phyloP scores from a whole-genome alignment of 305 asterid species.

The Fraxinus floribunda region DNA sequence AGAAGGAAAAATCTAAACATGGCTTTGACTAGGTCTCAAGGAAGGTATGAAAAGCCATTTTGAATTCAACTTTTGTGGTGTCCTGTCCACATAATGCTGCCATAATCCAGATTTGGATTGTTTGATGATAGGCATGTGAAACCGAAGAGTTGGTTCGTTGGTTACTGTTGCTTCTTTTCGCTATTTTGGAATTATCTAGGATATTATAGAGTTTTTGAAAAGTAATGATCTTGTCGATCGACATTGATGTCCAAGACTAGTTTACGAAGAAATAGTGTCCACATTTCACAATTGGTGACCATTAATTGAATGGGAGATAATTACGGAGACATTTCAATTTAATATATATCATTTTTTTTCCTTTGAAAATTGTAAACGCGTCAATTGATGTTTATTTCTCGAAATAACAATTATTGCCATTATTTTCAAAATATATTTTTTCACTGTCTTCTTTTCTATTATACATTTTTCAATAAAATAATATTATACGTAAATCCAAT shows the following conservation, averaged over 20 bases:
- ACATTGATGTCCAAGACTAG: background rate
- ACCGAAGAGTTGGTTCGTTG: background rate
- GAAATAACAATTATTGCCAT: no score
- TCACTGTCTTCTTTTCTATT: no score
- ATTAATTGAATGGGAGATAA: background rate
- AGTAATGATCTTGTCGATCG: background rate
- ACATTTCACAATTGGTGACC: background rate
- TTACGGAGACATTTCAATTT: background rate
- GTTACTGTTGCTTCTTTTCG: background rate
- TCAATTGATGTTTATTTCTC: background rate
- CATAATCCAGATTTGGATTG: background rate
- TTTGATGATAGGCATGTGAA: background rate
- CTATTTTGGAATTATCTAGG: background rate
- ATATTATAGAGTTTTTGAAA: no score
- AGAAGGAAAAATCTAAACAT: background rate
- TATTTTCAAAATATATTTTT: no score
- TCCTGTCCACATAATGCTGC: background rate
- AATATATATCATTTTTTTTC: background rate
- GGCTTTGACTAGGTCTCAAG: background rate
- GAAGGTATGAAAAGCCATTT: background rate
- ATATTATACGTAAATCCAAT: no score
- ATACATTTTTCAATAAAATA: no score
- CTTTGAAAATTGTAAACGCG: background rate
- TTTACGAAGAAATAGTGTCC: background rate
- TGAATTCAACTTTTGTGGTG: background rate